phyloP scores from a whole-genome alignment of 2,329 filamentous ascomycete species.

The Leptoxyphium fumago region DNA sequence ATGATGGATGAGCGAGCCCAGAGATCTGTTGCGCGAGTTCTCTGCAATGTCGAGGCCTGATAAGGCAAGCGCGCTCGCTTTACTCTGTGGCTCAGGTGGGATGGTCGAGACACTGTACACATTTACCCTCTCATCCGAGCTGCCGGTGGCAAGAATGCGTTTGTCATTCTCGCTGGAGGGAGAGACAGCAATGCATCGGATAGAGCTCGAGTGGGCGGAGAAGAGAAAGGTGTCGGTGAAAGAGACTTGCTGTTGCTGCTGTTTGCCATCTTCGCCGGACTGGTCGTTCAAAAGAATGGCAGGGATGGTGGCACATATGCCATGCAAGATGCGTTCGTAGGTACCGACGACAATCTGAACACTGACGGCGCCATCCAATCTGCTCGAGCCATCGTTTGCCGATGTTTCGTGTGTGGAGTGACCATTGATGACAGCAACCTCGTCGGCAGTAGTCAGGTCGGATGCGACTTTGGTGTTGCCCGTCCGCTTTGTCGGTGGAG shows the following conservation, averaged over 20 bases:
- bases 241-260: conserved; percentile 26
- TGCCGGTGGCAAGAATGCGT: conserved; percentile 77
- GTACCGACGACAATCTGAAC: conserved; percentile 86
- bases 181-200: conserved; percentile 78
- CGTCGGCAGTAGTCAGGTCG: neutral
- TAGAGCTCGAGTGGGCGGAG: conserved; percentile 78
- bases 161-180: conserved; percentile 47
- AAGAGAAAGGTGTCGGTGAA: conserved; percentile 94
- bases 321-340: conserved; percentile 86
- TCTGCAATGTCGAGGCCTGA: conserved; percentile 62
- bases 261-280: neutral
- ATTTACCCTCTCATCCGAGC: conserved; percentile 89
- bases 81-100: conserved; percentile 42
- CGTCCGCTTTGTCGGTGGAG: neutral
- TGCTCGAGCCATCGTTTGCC: neutral
- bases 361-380: conserved; percentile 29
- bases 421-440: neutral
- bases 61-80: conserved; percentile 42
- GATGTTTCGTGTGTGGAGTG: neutral
- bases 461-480: neutral
- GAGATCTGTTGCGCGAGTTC: conserved; percentile 73
- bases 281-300: conserved; percentile 13
- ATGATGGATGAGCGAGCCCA: conserved; percentile 80
- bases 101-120: conserved; percentile 67
- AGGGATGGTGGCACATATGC: conserved; percentile 62